Evolutionary conservation across 805 yeast species (phyloP), one percentile per base, ranked within the genome.

Genomic region (Candida stauntonica): DNA sequence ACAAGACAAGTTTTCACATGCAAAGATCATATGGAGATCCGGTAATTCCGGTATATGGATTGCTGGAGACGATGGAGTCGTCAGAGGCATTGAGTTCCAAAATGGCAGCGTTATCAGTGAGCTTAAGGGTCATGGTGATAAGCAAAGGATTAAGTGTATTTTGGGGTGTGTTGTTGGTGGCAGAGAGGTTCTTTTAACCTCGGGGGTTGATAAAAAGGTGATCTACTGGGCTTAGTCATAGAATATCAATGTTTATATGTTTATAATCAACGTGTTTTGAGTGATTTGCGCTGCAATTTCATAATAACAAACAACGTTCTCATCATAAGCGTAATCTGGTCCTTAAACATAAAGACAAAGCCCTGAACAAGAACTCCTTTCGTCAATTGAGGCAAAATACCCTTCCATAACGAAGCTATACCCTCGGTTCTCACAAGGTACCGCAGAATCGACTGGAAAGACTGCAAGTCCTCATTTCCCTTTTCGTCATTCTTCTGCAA

Each of bases 301-400:
- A 49, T 26, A 12, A 54, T 20, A 21, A 54, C 33, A 36, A 39
- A 54, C 17, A 42, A 29, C n/a, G 40, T 46, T 45, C 46, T 59
- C 46, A 57, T 41, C 11, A 40, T 28, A 7, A 42, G 12, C 5
- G 48, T 52, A 58, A 57, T 36, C 30, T 54, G 48, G 34, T 52
- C 56, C 30, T 67, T 84, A 62, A 81, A 82, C 80, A 82, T 83
- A 55, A 86, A 82, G 51, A 86, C 67, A 44, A 86, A 66, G 0
- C 95, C 95, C 60, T 86, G 95, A 5, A 86, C 95, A 30, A 86
- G 60, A 3, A 86, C 81, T 1, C 93, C 95, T 66, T 86, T 86
- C 28, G 79, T 58, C 41, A 86, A 67, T 58, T 86, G 95, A 5
- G 95, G 95, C 3, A 77, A 73, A 21, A 86, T 52, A 3, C 95